Conservation (phyloP, 805 yeast species). For the Ogataea neopini region DNA sequence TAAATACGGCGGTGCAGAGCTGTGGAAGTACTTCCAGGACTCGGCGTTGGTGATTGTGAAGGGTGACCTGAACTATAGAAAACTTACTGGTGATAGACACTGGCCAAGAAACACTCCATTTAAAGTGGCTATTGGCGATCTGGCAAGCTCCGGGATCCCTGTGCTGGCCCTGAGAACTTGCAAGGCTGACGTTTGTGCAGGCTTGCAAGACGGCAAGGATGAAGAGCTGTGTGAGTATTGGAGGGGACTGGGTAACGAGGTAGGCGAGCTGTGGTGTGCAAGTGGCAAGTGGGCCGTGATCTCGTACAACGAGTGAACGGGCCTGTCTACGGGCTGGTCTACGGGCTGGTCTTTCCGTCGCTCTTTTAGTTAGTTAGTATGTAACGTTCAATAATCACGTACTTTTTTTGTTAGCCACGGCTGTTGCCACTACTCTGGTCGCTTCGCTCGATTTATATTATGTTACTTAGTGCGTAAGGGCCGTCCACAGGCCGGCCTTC, state of each 20-base stretch:
- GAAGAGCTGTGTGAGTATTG: conserved; percentile 64
- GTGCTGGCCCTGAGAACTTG: conserved; percentile 84
- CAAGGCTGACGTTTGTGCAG: conserved; percentile 95
- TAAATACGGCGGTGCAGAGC: conserved; percentile 56
- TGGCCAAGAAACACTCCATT: conserved; percentile 88
- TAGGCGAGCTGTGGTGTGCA: conserved; percentile 78
- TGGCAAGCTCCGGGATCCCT: conserved; percentile 63
- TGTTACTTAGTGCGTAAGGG: too few species aligned
- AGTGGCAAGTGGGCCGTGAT: conserved; percentile 96
- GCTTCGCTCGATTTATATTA: background rate
- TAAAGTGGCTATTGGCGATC: conserved; percentile 62
- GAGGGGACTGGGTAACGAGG: conserved; percentile 56
- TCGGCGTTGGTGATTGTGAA: conserved; percentile 80
- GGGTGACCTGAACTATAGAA: conserved; percentile 96
- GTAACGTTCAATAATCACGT: too few species aligned
- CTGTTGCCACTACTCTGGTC: too few species aligned
- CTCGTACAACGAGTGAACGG: conserved; percentile 42
- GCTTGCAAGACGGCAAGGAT: conserved; percentile 70
- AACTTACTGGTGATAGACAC: conserved; percentile 83
- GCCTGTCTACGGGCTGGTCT: too few species aligned
- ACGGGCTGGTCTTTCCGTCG: too few species aligned
- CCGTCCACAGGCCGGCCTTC: too few species aligned
- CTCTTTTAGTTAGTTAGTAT: too few species aligned
- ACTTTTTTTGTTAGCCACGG: too few species aligned
- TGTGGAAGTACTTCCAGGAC: conserved; percentile 60